Base-by-base conservation (phyloP, 257 asterid genomes). In the Striga asiatica region DNA sequence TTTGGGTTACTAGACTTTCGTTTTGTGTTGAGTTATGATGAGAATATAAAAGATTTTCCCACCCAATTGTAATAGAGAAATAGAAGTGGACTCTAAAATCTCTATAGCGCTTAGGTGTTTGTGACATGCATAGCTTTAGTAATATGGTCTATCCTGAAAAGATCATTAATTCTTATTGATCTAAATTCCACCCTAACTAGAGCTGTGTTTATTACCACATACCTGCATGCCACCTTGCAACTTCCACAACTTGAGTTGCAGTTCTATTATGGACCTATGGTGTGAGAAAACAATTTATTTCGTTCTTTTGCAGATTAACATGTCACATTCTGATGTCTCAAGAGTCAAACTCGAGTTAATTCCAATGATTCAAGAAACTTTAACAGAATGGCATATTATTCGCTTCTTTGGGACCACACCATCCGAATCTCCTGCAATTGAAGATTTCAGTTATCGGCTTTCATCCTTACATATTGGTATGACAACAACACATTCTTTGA, bases 391-490 rank as follows among this genome's bases (percentile, higher is more conserved):
- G 98, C 96, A 87, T 74, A 82, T 91, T 60, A 70, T 91, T 68
- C 74, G 74, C 66, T 91, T 74, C 78, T 65, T 91, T 58, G 95
- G 85, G 50, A 80, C 84, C 56, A 78, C 94, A 19, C 85, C 98
- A 56, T 82, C 89, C 29, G 94, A 82, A 56, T 75, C 92, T 66
- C 95, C 85, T 59, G 77, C 77, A 47, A 54, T 87, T 64, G 96
- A 87, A 75, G 98, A 91, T 72, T 91, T 87, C 65, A 84, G 87
- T 71, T 78, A 76, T 66, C 89, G 71, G 68, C 94, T 91, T 74
- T 87, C 98, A 35, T 80, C 96, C 39, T 76, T 87, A 67, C 94
- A 87, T 57, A 83, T 91, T 64, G 98, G 96, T 91, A 78, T 32
- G 84, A 9, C 21, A 1, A 25, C 16, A 39, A 28, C 45, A 52